Conservation (phyloP, 257 asterid species). For the Ajuga chamaepitys region DNA sequence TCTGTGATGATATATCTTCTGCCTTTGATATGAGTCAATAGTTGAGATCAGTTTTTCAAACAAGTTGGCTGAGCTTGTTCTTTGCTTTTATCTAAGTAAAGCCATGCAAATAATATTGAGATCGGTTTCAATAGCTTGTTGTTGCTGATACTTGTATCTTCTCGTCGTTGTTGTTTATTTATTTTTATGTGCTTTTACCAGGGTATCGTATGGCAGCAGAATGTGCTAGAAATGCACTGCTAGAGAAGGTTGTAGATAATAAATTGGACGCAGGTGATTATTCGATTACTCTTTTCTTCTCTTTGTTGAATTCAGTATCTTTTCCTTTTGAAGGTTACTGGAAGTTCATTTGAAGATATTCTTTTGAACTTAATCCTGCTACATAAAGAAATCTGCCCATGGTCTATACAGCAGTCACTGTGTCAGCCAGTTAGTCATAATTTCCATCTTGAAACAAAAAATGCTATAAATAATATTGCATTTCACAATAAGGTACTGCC, state of each 20-base stretch:
- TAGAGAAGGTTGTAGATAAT: conserved; percentile 84
- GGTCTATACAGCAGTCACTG: no score
- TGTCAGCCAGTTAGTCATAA: no score
- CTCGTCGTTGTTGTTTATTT: background rate
- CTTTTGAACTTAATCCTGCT: no score
- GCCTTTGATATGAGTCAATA: background rate
- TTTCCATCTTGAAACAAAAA: background rate
- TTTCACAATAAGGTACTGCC: background rate
- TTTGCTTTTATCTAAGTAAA: background rate
- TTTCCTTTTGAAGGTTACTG: background rate
- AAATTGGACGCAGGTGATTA: conserved; percentile 70
- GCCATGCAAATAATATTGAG: background rate
- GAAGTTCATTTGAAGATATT: background rate
- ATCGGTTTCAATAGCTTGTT: background rate
- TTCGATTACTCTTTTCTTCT: background rate
- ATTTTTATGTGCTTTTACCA: conserved; percentile 16
- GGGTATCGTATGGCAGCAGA: conserved; percentile 95
- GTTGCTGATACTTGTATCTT: background rate
- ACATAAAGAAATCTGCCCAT: no score
- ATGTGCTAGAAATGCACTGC: conserved; percentile 72
- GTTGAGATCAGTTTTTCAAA: background rate
- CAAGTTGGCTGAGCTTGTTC: background rate
- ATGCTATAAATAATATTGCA: background rate
- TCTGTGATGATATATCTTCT: background rate
- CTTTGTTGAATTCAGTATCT: background rate